Conservation (phyloP, 2,329 filamentous ascomycete genomes). For the Pyrenophora graminea region DNA sequence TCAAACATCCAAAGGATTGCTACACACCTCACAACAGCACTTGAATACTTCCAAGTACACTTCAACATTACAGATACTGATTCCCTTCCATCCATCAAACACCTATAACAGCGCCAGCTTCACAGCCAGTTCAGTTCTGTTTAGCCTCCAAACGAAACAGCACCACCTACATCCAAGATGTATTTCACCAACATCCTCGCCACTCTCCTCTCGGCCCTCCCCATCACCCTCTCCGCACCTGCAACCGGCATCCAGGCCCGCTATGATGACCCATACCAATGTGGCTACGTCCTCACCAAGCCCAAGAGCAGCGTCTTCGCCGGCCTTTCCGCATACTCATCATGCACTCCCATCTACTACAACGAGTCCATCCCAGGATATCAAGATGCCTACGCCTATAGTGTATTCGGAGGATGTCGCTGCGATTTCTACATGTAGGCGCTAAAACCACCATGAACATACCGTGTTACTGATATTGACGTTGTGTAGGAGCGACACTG, state of each 20-base stretch:
- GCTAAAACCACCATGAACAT: background rate
- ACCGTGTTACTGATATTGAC: background rate
- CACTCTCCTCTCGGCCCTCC: background rate
- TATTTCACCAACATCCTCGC: background rate
- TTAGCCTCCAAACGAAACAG: background rate
- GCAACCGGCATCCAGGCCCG: background rate
- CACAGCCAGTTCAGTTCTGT: background rate
- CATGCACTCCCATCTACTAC: slow-evolving; percentile 15
- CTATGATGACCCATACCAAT: slow-evolving; percentile 11
- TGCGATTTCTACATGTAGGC: slow-evolving; percentile 14
- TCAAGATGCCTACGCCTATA: slow-evolving; percentile 16
- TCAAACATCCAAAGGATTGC: background rate
- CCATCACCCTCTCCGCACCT: background rate
- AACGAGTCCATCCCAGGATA: slow-evolving; percentile 10
- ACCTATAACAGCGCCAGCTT: background rate
- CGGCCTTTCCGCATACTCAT: slow-evolving; percentile 4
- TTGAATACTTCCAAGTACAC: background rate
- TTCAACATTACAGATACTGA: background rate
- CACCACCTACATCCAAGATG: background rate
- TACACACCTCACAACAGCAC: background rate
- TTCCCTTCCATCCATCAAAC: background rate
- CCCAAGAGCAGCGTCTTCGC: slow-evolving; percentile 16
- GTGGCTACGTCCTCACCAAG: slow-evolving; percentile 19
- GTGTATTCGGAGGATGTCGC: slow-evolving; percentile 10
- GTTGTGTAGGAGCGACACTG: background rate